Evolutionary conservation across 768 basidiomycete genomes (phyloP), one percentile per base, ranked within the genome.

Genomic region (Amanita polypyramis): DNA sequence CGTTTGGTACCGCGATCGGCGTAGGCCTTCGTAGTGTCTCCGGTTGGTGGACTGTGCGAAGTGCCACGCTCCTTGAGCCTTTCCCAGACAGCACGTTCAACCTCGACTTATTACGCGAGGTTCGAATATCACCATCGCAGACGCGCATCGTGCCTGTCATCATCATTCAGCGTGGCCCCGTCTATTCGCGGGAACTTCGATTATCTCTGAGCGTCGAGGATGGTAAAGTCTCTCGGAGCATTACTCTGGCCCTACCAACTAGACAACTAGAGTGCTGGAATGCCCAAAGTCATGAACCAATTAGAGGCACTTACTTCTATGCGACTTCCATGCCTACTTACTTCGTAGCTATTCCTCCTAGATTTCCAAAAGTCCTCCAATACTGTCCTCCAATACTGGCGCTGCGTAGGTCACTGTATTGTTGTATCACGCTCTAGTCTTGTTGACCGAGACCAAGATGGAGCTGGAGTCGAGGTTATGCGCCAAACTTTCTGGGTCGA

Each of bases 381-480:
- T 56, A 61, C n/a, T 57, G 62, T 29, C 70, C 78, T 8, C 78
- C 80, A 0, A 72, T 85, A 25, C 56, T 85, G 29, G 77, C 80
- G 21, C 63, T 91, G 49, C 82, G 85, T 85, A 53, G 54, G 75
- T 40, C 54, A 38, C 45, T 21, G 44, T 23, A 27, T 30, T 35
- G 20, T 4, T 36, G 19, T 27, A 12, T 8, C 3, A 43, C 34
- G 33, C 2, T 21, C 7, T 51, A 25, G 46, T 19, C 17, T 35
- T 17, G 30, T 35, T 17, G 30, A 41, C 12, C n/a, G 32, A 51
- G 17, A 49, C 3, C 39, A 52, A 89, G 87, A 95, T 61, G 93
- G 93, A 2, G 91, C 93, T 1, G 92, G 92, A 1, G 87, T 88
- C 4, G 82, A 92, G 51, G 73, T 88, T 6, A 51, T 79, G 33